A percentile compares a stretch with the other conserved stretches of the same genome.
These are phyloP conservation scores for Corrigiola litoralis DNA, from an alignment of 179 eudicot species.

Conservation along the genomic window DNA sequence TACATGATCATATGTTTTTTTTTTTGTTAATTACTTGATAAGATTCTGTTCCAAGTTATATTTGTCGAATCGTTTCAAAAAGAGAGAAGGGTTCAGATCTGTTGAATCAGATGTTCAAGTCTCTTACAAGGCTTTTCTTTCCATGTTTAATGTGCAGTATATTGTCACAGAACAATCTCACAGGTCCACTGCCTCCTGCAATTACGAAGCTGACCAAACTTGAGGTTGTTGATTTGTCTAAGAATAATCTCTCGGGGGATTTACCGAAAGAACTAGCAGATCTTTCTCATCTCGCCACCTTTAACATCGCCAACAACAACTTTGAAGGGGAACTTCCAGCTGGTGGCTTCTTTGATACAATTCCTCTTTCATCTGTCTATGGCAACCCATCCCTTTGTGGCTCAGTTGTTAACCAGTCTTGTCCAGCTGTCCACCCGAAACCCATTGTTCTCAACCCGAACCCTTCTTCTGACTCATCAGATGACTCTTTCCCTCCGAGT, in stretches of 20 bases:
- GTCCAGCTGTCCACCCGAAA: conserved; percentile 82
- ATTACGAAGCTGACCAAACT: conserved; percentile 54
- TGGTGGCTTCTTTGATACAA: conserved; percentile 73
- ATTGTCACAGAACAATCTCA: conserved; percentile 58
- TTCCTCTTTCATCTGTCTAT: conserved; percentile 61
- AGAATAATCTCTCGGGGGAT: conserved; percentile 54
- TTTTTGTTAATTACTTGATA: background rate
- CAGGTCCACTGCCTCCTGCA: conserved; percentile 54
- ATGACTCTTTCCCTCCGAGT: conserved; percentile 37
- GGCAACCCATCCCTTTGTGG: conserved; percentile 83
- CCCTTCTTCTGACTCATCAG: conserved; percentile 47
- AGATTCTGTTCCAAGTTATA: background rate
- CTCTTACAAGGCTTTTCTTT: conserved; percentile 17
- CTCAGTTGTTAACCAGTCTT: conserved; percentile 57
- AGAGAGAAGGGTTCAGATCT: too few relatives aligned
- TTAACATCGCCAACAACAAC: conserved; percentile 68
- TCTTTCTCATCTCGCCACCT: conserved; percentile 59
- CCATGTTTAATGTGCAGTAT: conserved; percentile 33
- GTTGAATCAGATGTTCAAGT: background rate
- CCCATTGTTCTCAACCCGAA: conserved; percentile 90
- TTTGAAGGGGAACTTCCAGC: conserved; percentile 78
- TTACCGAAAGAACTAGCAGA: conserved; percentile 69
- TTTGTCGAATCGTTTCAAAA: too few relatives aligned
- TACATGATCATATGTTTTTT: too few relatives aligned
- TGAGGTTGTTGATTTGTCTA: conserved; percentile 58